Conservation (phyloP, 352 stramenopile species). For the Phytophthora nicotianae region DNA sequence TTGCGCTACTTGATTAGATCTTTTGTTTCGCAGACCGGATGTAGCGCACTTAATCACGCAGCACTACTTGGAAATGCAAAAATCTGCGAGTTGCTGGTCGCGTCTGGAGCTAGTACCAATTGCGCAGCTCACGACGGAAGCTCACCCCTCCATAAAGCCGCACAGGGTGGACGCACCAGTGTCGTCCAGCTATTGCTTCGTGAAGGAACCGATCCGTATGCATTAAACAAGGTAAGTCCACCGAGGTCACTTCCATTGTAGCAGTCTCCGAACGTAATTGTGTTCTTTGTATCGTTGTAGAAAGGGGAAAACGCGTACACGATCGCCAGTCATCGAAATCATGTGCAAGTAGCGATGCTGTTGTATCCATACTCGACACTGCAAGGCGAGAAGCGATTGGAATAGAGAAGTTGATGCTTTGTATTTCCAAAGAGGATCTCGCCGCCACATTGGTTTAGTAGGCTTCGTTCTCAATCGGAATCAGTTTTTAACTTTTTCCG, state of each 20-base stretch:
- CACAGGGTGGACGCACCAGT: conserved; percentile 29
- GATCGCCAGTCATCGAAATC: conserved; percentile 39
- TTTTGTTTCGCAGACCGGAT: conserved; percentile 29
- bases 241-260: neutral
- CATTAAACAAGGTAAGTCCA: conserved; percentile 30
- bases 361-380: conserved; percentile 19
- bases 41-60: conserved; percentile 40
- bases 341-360: conserved; percentile 38
- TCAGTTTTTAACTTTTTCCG: conserved; percentile 25
- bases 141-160: conserved; percentile 50
- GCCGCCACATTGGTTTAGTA: neutral
- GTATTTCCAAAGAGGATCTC: too few relatives aligned
- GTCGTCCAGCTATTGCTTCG: conserved; percentile 35
- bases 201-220: conserved; percentile 18
- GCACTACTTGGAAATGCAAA: conserved; percentile 37
- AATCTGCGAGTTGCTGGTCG: conserved; percentile 38
- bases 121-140: conserved; percentile 17
- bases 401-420: conserved; percentile 10
- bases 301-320: conserved; percentile 36
- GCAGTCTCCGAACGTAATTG: too few relatives aligned
- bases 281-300: conserved; percentile 9
- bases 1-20: neutral
- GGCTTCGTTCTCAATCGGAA: conserved; percentile 2
- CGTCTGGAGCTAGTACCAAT: conserved; percentile 26
- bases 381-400: neutral